Base-by-base conservation (phyloP, 139 green algal genomes). In the Auxenochlorella pyrenoidosa region DNA sequence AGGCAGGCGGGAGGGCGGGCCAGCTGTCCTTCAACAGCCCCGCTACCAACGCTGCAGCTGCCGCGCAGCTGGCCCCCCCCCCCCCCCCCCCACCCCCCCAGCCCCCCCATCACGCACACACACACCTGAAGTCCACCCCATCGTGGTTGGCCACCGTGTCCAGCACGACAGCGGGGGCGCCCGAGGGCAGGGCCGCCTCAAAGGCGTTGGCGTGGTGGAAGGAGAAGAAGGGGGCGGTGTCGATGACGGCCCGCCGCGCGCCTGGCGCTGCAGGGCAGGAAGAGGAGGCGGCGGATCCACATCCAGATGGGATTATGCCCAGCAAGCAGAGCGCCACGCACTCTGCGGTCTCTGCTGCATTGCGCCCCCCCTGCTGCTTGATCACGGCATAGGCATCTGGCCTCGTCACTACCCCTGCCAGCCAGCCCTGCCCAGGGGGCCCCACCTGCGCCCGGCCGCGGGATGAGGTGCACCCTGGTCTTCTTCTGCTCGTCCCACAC, bases 401-500 rank as follows among this genome's bases (percentile, higher is more conserved):
- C n/a, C n/a, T n/a, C n/a, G n/a, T n/a, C n/a, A n/a, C n/a, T n/a
- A n/a, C n/a, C 47, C 47, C 47, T 10, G 47, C 59, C 59, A 8
- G 59, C 59, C 3, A 28, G 59, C 54, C 54, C 16, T 22, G 22
- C 12, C 66, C 26, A 6, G 13, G 28, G 3, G 44, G 15, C 3
- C 30, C n/a, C 70, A 44, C 70, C 70, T 76, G 70, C 70, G 28
- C 90, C 85, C 10, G 88, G 91, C 30, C 89, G 89, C 13, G 71
- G 86, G 44, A 93, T 90, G 16, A 92, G 54, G 75, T 94, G 92
- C 38, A 94, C 72, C 71, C 51, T 85, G n/a, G 82, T 88, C 22
- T 73, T 68, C 71, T 89, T 89, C 65, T 0, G 6, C 0, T 12
- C 30, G 18, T 92, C 79, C 30, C 84, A 91, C 47, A 70, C 28